These are phyloP conservation scores for Staphylotrichum longicolle DNA, from an alignment of 495 filamentous ascomycete species.

Conservation along the genomic window DNA sequence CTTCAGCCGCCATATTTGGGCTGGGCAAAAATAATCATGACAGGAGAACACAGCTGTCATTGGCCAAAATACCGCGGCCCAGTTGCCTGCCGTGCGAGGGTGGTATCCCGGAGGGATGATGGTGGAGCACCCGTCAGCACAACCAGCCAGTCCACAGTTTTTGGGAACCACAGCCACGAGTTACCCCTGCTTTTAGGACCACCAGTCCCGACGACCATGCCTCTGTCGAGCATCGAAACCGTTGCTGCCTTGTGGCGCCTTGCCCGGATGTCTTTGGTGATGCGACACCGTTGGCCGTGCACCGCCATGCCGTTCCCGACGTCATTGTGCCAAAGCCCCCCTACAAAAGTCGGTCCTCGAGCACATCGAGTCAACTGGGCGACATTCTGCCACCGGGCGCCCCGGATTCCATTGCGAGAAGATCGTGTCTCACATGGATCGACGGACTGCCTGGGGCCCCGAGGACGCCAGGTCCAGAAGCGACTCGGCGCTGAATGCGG, in stretches of 20 bases:
- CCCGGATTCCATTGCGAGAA: too few relatives aligned
- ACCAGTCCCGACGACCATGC: not conserved
- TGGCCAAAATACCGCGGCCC: slow-evolving; percentile 21
- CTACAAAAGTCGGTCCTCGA: too few relatives aligned
- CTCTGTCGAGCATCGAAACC: not conserved
- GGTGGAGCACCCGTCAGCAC: slow-evolving; percentile 17
- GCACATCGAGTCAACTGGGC: not conserved
- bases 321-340: too few relatives aligned
- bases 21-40: slow-evolving; percentile 17
- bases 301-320: too few relatives aligned
- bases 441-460: not conserved
- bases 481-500: not conserved
- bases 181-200: not conserved
- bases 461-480: not conserved
- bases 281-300: too few relatives aligned
- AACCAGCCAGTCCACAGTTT: slow-evolving; percentile 5
- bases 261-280: too few relatives aligned
- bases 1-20: slow-evolving; percentile 11
- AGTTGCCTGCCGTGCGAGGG: slow-evolving; percentile 12
- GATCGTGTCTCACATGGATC: not conserved
- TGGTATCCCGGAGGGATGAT: not conserved
- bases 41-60: not conserved
- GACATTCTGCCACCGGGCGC: too few relatives aligned
- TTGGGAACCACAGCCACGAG: slow-evolving; percentile 15
- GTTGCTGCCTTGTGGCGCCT: slow-evolving; percentile 19